Base-by-base conservation (phyloP, 345 rosid genomes). In the Citropsis articulata region DNA sequence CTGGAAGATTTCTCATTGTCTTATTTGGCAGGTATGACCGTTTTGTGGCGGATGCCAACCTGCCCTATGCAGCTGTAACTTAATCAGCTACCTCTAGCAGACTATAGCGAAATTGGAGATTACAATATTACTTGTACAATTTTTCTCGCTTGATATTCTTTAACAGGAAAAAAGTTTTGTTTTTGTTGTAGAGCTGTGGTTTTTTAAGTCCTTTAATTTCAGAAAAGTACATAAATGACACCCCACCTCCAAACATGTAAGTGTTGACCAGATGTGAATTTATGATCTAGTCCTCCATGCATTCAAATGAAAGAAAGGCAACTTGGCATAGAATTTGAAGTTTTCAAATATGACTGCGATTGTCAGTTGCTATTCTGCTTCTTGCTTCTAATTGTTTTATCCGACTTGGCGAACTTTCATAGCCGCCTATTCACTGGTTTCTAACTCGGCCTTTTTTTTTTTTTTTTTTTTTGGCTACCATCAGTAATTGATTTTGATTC, bases 131-230 rank as follows among this genome's bases (percentile, higher is more conserved):
- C 71, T 55, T 79, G 74, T 68, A 53, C 72, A 76, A 72, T 72
- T 86, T 76, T 73, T 77, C 31, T 65, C 22, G 75, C 75, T 9
- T 76, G 63, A 85, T 77, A 81, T 79, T 81, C 85, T 78, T 81
- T 81, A 36, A 69, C 78, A 71, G 73, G 74, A 79, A 69, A 61
- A 57, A 73, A 75, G 31, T 71, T 45, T 65, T 45, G 30, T 80
- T 74, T 68, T 82, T 76, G 77, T 69, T 70, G 75, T 76, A 72
- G 77, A 79, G 78, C 53, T 71, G 5, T 13, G 69, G 77, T 28
- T 53, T 40, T 56, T 16, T 6, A n/a, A 73, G 72, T 48, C 66
- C 21, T 38, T 72, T n/a, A 21, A 35, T 67, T 64, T 53, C 14
- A 2, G 31, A 56, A 45, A 13, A 45, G 12, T 12, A 45, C 50